Conservation (phyloP, 2,329 filamentous ascomycete species). For the Xylariaceae sp. region DNA sequence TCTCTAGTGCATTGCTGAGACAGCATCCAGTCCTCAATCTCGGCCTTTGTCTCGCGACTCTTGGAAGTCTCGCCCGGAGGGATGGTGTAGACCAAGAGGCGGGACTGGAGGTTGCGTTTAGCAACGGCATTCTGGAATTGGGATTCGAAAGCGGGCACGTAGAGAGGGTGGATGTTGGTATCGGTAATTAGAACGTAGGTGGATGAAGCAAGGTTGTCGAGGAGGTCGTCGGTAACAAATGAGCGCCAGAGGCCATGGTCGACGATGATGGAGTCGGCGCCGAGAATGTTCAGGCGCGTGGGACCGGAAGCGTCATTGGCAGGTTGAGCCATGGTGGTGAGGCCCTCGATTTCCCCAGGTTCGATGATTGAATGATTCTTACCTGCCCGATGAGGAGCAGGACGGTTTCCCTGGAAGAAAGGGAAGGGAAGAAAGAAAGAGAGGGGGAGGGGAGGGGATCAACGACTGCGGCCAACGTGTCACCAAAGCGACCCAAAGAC, state of each 20-base stretch:
- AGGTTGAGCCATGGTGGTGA: slow-evolving; percentile 19
- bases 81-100: slow-evolving; percentile 80
- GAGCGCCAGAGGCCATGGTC: slow-evolving; percentile 85
- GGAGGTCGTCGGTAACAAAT: slow-evolving; percentile 75
- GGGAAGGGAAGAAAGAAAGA: neutral
- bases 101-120: slow-evolving; percentile 44
- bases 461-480: neutral
- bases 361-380: neutral
- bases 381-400: neutral
- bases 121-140: slow-evolving; percentile 51
- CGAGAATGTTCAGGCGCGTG: slow-evolving; percentile 71
- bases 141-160: slow-evolving; percentile 70
- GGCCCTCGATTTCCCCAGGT: neutral
- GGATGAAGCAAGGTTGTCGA: slow-evolving; percentile 71
- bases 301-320: slow-evolving; percentile 31
- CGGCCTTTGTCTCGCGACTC: slow-evolving; percentile 84
- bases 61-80: slow-evolving; percentile 93
- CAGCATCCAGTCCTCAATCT: slow-evolving; percentile 97
- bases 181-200: slow-evolving; percentile 97
- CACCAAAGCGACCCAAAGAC: neutral
- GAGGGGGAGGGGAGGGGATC: neutral
- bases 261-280: slow-evolving; percentile 84
- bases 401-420: neutral
- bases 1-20: slow-evolving; percentile 88
- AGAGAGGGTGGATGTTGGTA: slow-evolving; percentile 78